Evolutionary conservation across 495 filamentous ascomycete genomes (phyloP).

Genomic region (Aspergillus kassunensis): DNA sequence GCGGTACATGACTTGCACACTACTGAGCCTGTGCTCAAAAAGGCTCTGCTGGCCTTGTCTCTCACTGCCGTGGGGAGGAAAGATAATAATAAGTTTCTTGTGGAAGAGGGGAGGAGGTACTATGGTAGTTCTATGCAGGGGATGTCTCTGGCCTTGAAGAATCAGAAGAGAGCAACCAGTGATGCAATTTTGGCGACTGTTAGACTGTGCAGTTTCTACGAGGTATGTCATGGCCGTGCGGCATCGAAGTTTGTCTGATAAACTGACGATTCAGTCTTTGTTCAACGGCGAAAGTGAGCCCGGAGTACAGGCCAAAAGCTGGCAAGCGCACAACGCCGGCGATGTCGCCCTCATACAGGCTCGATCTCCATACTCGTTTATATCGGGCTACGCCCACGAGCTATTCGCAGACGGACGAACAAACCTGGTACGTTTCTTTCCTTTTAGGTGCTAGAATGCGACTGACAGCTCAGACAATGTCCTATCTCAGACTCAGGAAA

Average conservation of each 20-base stretch:
- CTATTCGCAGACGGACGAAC: slow-evolving; percentile 8
- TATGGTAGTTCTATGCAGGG: slow-evolving; percentile 4
- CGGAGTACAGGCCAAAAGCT: not conserved
- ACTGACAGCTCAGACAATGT: not conserved
- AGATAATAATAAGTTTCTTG: not conserved
- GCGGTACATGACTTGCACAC: not conserved
- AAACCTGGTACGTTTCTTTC: not conserved
- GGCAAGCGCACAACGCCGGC: slow-evolving; percentile 7
- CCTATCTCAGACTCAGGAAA: not conserved
- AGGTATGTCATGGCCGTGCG: not conserved
- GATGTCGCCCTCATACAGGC: slow-evolving; percentile 2
- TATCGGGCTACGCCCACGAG: slow-evolving; percentile 1
- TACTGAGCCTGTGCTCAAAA: not conserved
- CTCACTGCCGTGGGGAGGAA: slow-evolving; percentile 3
- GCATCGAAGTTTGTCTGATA: no score
- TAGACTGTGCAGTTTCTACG: slow-evolving; percentile 6
- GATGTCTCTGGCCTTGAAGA: slow-evolving; percentile 1
- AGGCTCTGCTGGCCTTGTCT: slow-evolving; percentile 2
- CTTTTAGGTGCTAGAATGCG: not conserved
- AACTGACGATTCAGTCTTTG: slow-evolving; percentile 2
- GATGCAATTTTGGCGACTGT: slow-evolving; percentile 3
- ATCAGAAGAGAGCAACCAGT: not conserved
- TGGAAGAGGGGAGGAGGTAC: slow-evolving; percentile 3
- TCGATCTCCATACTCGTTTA: slow-evolving; percentile 7
- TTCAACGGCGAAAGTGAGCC: not conserved